These are phyloP conservation scores for Colletotrichum abscissum DNA, from an alignment of 2,329 filamentous ascomycete genomes.

Conservation along the genomic window DNA sequence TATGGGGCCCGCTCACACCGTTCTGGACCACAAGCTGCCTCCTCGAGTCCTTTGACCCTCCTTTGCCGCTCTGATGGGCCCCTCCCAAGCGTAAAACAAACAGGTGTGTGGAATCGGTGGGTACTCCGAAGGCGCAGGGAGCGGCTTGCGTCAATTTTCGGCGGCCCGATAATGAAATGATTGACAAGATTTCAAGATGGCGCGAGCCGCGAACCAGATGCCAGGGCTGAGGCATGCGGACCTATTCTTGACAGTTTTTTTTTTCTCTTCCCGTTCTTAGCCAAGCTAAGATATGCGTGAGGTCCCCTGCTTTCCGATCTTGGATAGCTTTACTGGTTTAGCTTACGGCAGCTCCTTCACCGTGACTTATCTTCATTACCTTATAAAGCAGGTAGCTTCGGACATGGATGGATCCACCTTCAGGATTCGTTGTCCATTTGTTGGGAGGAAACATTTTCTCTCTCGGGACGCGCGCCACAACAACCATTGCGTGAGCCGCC, in stretches of 20 bases:
- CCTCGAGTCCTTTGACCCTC: neutral
- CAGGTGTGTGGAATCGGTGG: neutral
- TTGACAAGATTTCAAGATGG: neutral
- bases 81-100: neutral
- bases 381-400: neutral
- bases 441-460: neutral
- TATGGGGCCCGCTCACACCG: neutral
- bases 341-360: neutral
- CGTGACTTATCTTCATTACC: neutral
- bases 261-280: too few relatives aligned
- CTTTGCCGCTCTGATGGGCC: neutral
- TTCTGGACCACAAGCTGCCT: conserved; percentile 3
- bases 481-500: neutral
- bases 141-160: conserved; percentile 15
- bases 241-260: neutral
- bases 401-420: neutral
- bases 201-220: conserved; percentile 12
- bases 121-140: neutral
- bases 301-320: neutral
- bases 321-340: neutral
- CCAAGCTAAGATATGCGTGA: neutral
- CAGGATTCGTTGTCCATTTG: neutral
- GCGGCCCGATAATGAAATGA: conserved; percentile 2
- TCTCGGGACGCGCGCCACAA: neutral
- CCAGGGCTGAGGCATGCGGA: conserved; percentile 14